Percentiles rank a stretch among this genome's conserved stretches.
Evolutionary conservation across 257 asterid species (phyloP).

Genomic region (Linderniella brevidens): DNA sequence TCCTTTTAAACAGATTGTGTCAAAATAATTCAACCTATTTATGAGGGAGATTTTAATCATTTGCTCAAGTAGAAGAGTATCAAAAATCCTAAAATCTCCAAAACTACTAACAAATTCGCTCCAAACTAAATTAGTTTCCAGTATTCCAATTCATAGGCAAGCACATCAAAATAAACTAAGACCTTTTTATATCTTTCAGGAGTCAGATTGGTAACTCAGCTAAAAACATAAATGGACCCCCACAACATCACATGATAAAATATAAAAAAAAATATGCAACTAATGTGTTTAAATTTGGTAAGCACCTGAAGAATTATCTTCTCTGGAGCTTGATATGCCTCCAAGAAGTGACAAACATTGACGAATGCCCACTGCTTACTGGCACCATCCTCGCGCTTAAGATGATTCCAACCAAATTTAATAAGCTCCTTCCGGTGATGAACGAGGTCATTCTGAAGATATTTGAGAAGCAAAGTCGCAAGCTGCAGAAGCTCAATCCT

Average conservation of each 20-base stretch:
- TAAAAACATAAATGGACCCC: no score
- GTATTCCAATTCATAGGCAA: no score
- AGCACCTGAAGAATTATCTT: slow-evolving; percentile 92
- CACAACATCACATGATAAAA: not conserved
- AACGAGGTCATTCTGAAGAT: slow-evolving; percentile 95
- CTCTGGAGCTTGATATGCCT: slow-evolving; percentile 99
- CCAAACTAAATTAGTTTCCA: no score
- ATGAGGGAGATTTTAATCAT: no score
- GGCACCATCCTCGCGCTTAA: slow-evolving; percentile 98
- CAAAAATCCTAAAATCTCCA: no score
- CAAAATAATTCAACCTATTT: no score
- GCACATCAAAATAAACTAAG: no score
- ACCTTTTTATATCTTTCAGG: no score
- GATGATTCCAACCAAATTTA: slow-evolving; percentile 99
- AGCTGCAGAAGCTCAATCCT: slow-evolving; percentile 99
- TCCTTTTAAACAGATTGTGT: no score
- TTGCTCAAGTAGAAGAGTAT: no score
- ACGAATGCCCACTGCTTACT: slow-evolving; percentile 99
- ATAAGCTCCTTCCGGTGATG: slow-evolving; percentile 93
- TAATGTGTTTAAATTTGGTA: not conserved
- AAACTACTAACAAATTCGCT: no score
- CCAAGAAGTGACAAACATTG: slow-evolving; percentile 96
- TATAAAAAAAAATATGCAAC: not conserved
- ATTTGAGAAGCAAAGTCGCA: slow-evolving; percentile 92
- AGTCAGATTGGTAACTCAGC: no score